Evolutionary conservation across 2,329 filamentous ascomycete species (phyloP).

Genomic region (Epichloe coenophiala): DNA sequence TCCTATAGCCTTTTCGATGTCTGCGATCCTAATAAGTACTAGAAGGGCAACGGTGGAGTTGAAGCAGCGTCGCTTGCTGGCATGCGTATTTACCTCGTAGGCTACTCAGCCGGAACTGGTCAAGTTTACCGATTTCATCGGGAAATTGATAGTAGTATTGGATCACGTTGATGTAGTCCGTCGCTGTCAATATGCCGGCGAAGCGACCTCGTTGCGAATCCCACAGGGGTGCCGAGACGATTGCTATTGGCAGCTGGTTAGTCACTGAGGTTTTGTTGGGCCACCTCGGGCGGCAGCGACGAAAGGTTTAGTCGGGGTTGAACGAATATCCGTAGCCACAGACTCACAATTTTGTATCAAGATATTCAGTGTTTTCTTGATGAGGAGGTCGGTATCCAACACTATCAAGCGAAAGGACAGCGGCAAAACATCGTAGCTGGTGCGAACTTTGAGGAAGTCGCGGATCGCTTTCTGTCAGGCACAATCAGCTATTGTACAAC

Average conservation of each 20-base stretch:
- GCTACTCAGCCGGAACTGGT: conserved; percentile 86
- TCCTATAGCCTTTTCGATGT: conserved; percentile 89
- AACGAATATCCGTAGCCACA: not conserved
- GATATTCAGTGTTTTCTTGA: conserved; percentile 94
- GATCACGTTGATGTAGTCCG: conserved; percentile 96
- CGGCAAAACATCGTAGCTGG: conserved; percentile 93
- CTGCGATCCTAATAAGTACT: conserved; percentile 31
- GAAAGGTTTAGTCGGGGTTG: not conserved
- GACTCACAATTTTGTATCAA: conserved; percentile 79
- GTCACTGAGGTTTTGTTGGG: not conserved
- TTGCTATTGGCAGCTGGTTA: conserved; percentile 42
- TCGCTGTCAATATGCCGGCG: conserved; percentile 85
- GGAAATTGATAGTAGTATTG: conserved; percentile 99
- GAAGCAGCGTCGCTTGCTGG: not conserved
- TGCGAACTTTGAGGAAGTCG: conserved; percentile 90
- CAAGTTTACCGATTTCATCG: conserved; percentile 75
- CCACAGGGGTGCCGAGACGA: conserved; percentile 95
- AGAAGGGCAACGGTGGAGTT: not conserved
- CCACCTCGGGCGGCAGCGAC: not conserved
- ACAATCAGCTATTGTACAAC: conserved; percentile 7
- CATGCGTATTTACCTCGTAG: conserved; percentile 58
- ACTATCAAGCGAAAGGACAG: conserved; percentile 92
- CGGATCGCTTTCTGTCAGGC: conserved; percentile 64
- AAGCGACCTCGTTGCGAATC: conserved; percentile 88
- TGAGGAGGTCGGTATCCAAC: conserved; percentile 85